Evolutionary conservation across 176 grass and related monocot species (phyloP), one percentile per base, ranked within the genome.

Genomic region (Poa annua): DNA sequence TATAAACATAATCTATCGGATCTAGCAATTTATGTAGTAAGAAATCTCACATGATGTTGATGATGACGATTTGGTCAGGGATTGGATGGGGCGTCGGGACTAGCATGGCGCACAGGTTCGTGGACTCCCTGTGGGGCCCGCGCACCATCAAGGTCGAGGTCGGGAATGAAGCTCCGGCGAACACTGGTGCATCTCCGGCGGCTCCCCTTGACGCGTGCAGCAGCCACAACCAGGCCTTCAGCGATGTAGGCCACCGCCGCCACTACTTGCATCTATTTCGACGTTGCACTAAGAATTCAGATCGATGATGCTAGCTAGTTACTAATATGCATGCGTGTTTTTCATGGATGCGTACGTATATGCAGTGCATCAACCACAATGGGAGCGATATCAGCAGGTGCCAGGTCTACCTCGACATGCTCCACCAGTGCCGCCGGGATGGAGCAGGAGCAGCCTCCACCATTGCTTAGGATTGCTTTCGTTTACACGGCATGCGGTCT

Each of bases 341-440:
- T 41, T 41, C 38, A 41, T 41, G 38, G 38, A 5, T 8, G 38
- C 41, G n/a, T n/a, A n/a, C n/a, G n/a, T n/a, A 29, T 41, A 1
- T 44, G 74, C 87, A 95, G 93, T 95, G 93, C 19, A 41, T 95
- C 38, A 90, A 84, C 81, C 83, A 90, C 74, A 86, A 87, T 53
- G 87, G 87, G 3, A 92, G 82, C 2, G 87, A 95, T 11, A 90
- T 95, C 78, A 88, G 92, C 85, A 86, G 62, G 81, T 95, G 92
- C 61, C 90, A 92, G 84, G 86, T 90, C 76, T 95, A 95, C 63
- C 84, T 92, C 52, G 92, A 95, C 79, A 88, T 90, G 89, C 68
- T 94, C 53, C 92, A 85, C 29, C 85, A 94, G 36, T 94, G 92
- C 87, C 89, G 92, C 67, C 33, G 82, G 1, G 61, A 77, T 2